Evolutionary conservation across 2,329 filamentous ascomycete species (phyloP), one percentile per base, ranked within the genome.

Genomic region (Arthrobotrys sinensis): DNA sequence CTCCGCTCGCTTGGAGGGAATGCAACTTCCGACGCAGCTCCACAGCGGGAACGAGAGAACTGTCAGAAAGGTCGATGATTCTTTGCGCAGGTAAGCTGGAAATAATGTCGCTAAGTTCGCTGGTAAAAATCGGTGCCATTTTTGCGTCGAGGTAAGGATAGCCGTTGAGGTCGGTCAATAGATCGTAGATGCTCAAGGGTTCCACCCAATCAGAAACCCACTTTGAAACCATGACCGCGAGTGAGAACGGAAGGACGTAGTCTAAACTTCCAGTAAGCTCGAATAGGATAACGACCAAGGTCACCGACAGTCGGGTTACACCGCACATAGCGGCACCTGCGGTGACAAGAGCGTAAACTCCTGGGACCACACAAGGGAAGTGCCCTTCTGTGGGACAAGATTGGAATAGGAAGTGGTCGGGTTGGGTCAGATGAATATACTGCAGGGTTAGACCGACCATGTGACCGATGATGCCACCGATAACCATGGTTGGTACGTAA

Each of bases 101-200:
- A 0, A 95, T 91, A 70, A 99, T 96, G 80, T 97, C 95, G 12
- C 91, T 92, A 0, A 99, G 88, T 68, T 96, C 92, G 0, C 92
- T 91, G 0, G 94, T 97, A 84, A 97, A 97, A 16, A 96, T 88
- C 0, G 95, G 94, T 81, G 96, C 94, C 79, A 94, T 90, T 84
- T 97, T 98, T 85, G 96, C 97, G 85, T 97, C 94, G n/a, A 99
- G 88, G 86, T 96, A 97, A 0, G 96, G 96, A 81, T 98, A 99
- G 1, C 93, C 92, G 84, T 99, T 98, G 92, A 99, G 95, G 83
- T 96, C 94, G 0, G 94, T 98, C 16, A 98, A 87, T 10, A 98
- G 89, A 83, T 98, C 96, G 83, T 97, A 98, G 79, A 99, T 97
- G 84, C 93, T 97, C 66, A 93, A 88, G 14, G 95, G 96, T 84